These are phyloP conservation scores for Blastobotrys serpentis DNA, from an alignment of 1,139 yeast species.

Conservation along the genomic window DNA sequence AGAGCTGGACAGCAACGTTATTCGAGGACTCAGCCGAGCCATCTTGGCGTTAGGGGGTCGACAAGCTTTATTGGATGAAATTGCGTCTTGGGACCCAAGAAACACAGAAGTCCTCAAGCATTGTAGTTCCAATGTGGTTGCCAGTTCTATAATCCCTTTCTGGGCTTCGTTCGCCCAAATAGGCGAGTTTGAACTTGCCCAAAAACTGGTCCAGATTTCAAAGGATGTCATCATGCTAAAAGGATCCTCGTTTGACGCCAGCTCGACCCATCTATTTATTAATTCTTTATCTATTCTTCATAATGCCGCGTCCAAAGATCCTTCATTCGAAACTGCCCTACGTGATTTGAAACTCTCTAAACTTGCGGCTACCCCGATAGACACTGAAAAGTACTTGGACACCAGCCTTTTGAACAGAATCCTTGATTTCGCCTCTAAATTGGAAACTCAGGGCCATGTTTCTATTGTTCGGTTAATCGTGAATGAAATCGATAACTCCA, in stretches of 20 bases:
- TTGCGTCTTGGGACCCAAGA: constrained; percentile 15
- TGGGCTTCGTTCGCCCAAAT: constrained; percentile 21
- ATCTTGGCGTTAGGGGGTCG: constrained; percentile 23
- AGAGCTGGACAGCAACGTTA: constrained; percentile 20
- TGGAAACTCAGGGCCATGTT: constrained; percentile 8
- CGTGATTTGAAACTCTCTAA: constrained; percentile 3
- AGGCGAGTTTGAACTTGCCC: constrained; percentile 16
- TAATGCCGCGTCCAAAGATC: background rate
- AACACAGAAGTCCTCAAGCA: constrained; percentile 12
- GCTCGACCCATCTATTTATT: constrained; percentile 11
- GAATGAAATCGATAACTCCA: constrained; percentile 2
- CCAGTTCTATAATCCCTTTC: constrained; percentile 20
- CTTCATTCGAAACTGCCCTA: background rate
- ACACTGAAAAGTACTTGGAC: constrained; percentile 10
- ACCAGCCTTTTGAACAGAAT: constrained; percentile 9
- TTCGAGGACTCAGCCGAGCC: constrained; percentile 24
- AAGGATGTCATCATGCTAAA: background rate
- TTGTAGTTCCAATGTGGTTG: constrained; percentile 7
- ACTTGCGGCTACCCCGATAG: constrained; percentile 11
- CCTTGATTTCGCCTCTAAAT: constrained; percentile 8
- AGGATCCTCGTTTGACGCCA: background rate
- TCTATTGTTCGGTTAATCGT: background rate
- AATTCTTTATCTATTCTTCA: constrained; percentile 12
- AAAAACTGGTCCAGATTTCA: constrained; percentile 7
- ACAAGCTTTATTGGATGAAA: constrained; percentile 14